phyloP scores from a whole-genome alignment of 164 flowering plant genomes.

The Stephania japonica region DNA sequence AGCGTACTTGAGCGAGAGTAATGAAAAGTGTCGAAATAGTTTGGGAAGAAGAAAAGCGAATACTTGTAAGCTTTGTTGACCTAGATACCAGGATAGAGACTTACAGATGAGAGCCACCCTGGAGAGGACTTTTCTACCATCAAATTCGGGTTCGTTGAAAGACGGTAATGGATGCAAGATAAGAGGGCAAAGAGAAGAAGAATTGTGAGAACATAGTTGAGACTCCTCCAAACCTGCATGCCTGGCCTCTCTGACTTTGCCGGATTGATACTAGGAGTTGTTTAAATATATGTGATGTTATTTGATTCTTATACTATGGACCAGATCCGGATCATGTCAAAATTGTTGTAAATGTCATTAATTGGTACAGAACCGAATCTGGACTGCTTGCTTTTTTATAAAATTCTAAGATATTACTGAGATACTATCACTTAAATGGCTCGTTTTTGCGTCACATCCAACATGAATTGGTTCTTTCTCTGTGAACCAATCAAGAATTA shows the following conservation, averaged over 20 bases:
- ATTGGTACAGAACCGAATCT: background rate
- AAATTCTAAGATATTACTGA: background rate
- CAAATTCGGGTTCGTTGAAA: background rate
- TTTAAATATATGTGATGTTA: background rate
- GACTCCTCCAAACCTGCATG: slow-evolving; percentile 7
- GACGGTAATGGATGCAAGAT: slow-evolving; percentile 7
- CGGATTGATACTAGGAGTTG: background rate
- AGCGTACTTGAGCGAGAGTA: too few relatives aligned
- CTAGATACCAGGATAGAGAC: background rate
- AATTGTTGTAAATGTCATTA: background rate
- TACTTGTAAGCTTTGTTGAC: background rate
- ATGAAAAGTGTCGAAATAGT: too few relatives aligned
- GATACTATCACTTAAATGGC: background rate
- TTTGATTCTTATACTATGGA: background rate
- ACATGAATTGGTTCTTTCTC: too few relatives aligned
- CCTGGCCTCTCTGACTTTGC: background rate
- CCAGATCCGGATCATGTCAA: background rate
- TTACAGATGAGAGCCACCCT: slow-evolving; percentile 10
- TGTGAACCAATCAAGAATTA: too few relatives aligned
- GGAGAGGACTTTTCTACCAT: background rate
- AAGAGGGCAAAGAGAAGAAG: slow-evolving; percentile 4
- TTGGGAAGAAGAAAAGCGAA: background rate
- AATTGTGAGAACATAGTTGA: background rate
- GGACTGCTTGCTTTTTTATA: background rate
- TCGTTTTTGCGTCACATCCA: too few relatives aligned